Evolutionary conservation across 495 filamentous ascomycete species (phyloP).

Genomic region (Aspergillus campestris): DNA sequence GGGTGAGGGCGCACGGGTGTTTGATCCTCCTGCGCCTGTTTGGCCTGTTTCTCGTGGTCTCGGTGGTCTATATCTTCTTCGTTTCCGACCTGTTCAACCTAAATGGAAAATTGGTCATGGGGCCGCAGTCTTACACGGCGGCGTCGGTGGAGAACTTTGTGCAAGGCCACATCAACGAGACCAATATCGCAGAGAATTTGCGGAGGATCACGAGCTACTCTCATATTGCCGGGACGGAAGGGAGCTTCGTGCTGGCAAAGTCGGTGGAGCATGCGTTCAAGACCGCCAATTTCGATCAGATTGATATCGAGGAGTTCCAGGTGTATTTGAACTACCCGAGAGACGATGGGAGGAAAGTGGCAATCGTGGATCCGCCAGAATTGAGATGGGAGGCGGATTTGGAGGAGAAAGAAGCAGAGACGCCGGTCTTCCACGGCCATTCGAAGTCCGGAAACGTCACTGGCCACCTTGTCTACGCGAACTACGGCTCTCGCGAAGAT

Average conservation of each 20-base stretch:
- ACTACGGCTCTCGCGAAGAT: slow-evolving; percentile 80
- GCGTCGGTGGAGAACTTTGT: slow-evolving; percentile 62
- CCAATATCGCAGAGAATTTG: slow-evolving; percentile 61
- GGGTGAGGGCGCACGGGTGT: slow-evolving; percentile 35
- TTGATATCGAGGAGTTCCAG: slow-evolving; percentile 65
- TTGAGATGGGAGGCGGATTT: slow-evolving; percentile 72
- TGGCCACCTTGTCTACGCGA: slow-evolving; percentile 92
- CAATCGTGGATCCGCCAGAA: slow-evolving; percentile 66
- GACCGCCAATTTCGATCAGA: slow-evolving; percentile 60
- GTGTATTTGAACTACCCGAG: slow-evolving; percentile 93
- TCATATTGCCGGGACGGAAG: slow-evolving; percentile 86
- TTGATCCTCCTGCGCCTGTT: slow-evolving; percentile 62
- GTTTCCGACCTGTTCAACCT: slow-evolving; percentile 67
- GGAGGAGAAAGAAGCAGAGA: slow-evolving; percentile 66
- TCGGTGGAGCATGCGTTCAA: slow-evolving; percentile 70
- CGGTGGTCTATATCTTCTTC: slow-evolving; percentile 73
- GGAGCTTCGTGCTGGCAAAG: slow-evolving; percentile 72
- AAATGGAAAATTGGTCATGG: slow-evolving; percentile 34
- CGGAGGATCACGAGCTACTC: slow-evolving; percentile 66
- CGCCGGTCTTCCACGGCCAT: slow-evolving; percentile 76
- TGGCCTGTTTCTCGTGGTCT: slow-evolving; percentile 64
- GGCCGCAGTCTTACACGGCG: slow-evolving; percentile 36
- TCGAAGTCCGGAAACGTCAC: slow-evolving; percentile 80
- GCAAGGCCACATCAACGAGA: slow-evolving; percentile 57
- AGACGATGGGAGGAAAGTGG: slow-evolving; percentile 64